Evolutionary conservation across 352 stramenopile genomes (phyloP), one percentile per base, ranked within the genome.

Genomic region (Phytophthora capsici): DNA sequence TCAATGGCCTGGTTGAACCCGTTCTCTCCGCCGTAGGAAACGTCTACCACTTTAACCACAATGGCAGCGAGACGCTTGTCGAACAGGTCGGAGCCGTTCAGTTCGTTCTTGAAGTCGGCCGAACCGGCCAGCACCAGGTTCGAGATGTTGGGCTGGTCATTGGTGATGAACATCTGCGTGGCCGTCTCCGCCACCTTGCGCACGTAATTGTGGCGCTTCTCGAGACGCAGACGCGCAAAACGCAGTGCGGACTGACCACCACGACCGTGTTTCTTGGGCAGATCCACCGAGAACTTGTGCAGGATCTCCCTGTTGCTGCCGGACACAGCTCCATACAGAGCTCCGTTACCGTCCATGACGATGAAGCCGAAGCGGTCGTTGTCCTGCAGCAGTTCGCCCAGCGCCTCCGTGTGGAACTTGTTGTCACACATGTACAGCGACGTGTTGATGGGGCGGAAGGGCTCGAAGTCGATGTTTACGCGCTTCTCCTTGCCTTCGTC

Each of bases 1-100:
- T 99, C 98, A 78, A 99, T 99, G 20, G 97, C 98, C 84, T 99
- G 98, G 77, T 99, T 99, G 83, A 99, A 99, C 6, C 98, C 98
- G 66, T 99, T 98, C 71, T 99, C 97, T 13, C 98, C 98, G 41
- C 98, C 98, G 74, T 99, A 99, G 46, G 88, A 98, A n/a, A 99
- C 97, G 76, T 99, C 98, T 7, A 99, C 97, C 54, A 99, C 97
- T 75, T 99, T 99, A 54, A 99, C 90, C 2, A 99, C 97, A 64
- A 99, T 95, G 47, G 98, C 96, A 9, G 77, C 66, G 9, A 98
- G 81, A 20, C 95, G 90, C 67, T 88, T 97, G 85, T 99, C 98
- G 67, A 99, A 99, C 61, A 99, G 83, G 75, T 99, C 98, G 66
- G 79, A 88, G 26, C 75, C 76, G 71, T 98, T 98, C 20, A 99